Conservation (phyloP, 202 grass and related monocot species). For the Zizania palustris region DNA sequence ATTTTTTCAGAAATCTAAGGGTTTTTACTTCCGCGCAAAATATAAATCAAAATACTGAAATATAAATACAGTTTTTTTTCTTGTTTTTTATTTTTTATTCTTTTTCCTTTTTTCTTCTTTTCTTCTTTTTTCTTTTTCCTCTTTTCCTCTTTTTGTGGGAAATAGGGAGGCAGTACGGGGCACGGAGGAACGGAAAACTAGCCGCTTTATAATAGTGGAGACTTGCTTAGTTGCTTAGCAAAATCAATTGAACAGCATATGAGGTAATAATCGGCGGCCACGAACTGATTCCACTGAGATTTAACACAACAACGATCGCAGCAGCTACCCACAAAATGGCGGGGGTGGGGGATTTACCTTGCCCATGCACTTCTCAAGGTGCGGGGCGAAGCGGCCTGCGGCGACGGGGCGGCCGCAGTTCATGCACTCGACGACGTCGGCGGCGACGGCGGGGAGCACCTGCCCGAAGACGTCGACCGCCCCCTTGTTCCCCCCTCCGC, state of each 20-base stretch:
- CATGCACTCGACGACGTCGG: slow-evolving; percentile 83
- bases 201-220: too few species aligned
- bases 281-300: not conserved
- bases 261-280: not conserved
- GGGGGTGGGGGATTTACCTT: slow-evolving; percentile 52
- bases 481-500: slow-evolving; percentile 68
- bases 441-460: slow-evolving; percentile 72
- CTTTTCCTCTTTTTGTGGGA: too few species aligned
- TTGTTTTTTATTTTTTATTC: too few species aligned
- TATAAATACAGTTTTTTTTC: too few species aligned
- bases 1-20: too few species aligned
- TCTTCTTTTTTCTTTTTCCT: too few species aligned
- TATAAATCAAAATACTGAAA: too few species aligned
- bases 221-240: not conserved
- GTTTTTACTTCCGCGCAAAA: too few species aligned
- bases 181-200: too few species aligned
- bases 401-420: slow-evolving; percentile 83
- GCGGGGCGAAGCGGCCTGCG: slow-evolving; percentile 89
- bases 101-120: too few species aligned
- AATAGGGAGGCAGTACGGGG: too few species aligned
- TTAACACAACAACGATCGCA: not conserved
- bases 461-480: slow-evolving; percentile 82
- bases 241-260: not conserved
- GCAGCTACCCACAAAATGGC: not conserved
- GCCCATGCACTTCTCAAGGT: slow-evolving; percentile 98